phyloP scores from a whole-genome alignment of 2,329 filamentous ascomycete genomes.

The Cercospora zeina region DNA sequence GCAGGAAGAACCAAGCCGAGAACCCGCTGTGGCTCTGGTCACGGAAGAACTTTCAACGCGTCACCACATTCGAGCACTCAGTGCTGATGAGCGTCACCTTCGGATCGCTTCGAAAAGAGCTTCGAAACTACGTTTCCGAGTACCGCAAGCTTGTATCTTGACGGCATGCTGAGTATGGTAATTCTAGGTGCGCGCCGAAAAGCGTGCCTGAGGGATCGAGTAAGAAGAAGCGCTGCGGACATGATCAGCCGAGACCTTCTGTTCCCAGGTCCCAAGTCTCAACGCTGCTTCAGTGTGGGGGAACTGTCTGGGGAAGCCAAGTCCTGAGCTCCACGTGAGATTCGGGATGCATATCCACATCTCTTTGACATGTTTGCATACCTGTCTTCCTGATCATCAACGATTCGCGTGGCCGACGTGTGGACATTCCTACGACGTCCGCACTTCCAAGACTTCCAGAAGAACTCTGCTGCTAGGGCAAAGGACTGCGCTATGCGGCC shows the following conservation, averaged over 20 bases:
- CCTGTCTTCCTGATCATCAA: neutral
- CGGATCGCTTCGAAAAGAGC: neutral
- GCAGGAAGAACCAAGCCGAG: neutral
- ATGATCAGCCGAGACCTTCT: too few relatives aligned
- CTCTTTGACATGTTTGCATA: too few relatives aligned
- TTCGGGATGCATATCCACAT: slow-evolving; percentile 1
- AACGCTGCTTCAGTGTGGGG: slow-evolving; percentile 14
- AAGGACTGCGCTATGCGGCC: slow-evolving; percentile 14
- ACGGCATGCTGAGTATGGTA: neutral
- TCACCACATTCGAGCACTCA: neutral
- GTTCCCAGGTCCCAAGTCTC: too few relatives aligned
- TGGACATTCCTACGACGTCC: slow-evolving; percentile 14
- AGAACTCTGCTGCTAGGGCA: slow-evolving; percentile 14
- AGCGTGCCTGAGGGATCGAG: neutral
- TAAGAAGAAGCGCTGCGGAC: neutral
- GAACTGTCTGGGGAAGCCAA: slow-evolving; percentile 6
- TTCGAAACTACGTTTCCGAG: neutral
- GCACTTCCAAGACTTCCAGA: slow-evolving; percentile 20
- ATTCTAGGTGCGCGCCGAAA: neutral
- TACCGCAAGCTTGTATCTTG: too few relatives aligned
- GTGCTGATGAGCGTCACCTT: neutral
- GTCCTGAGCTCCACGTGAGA: slow-evolving; percentile 10
- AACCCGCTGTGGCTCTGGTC: neutral
- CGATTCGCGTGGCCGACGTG: slow-evolving; percentile 4
- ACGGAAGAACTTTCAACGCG: neutral